Evolutionary conservation across 1,284 basidiomycete genomes (phyloP).

Genomic region (Pseudozyma flocculosa): DNA sequence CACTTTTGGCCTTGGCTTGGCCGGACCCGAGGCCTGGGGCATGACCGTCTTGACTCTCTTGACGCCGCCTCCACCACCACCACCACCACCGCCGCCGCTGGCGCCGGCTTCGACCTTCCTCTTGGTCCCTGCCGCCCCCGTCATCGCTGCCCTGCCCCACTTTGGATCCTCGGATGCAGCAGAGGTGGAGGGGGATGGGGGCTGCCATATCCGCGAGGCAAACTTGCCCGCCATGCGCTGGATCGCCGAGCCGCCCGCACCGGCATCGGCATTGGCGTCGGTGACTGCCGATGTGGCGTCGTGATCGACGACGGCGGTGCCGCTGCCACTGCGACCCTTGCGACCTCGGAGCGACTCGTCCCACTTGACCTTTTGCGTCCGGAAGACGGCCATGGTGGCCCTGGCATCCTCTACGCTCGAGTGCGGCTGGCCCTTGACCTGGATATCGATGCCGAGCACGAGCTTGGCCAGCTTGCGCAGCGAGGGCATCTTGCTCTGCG

Average conservation of each 20-base stretch:
- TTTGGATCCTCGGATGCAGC: no score
- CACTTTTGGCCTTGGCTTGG: neutral
- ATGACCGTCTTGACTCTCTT: neutral
- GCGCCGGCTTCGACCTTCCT: no score
- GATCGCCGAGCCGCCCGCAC: no score
- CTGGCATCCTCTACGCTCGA: constrained; percentile 72
- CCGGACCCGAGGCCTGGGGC: neutral
- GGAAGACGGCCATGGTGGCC: constrained; percentile 92
- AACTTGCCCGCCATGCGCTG: no score
- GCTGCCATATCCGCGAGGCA: no score
- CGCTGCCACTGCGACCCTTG: neutral
- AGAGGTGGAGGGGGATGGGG: no score
- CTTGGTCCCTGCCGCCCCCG: no score
- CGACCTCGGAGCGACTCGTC: constrained; percentile 60
- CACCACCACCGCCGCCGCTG: no score
- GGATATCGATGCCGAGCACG: constrained; percentile 80
- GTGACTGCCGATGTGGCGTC: no score
- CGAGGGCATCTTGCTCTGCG: constrained; percentile 68
- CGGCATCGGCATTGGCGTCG: no score
- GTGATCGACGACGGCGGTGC: no score
- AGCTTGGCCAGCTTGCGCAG: constrained; percentile 79
- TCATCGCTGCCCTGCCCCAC: no score
- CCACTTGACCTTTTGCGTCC: constrained; percentile 83
- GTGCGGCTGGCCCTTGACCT: constrained; percentile 61
- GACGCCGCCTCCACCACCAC: neutral